Conservation (phyloP, 2,329 filamentous ascomycete species). For the Botryotinia narcissicola region DNA sequence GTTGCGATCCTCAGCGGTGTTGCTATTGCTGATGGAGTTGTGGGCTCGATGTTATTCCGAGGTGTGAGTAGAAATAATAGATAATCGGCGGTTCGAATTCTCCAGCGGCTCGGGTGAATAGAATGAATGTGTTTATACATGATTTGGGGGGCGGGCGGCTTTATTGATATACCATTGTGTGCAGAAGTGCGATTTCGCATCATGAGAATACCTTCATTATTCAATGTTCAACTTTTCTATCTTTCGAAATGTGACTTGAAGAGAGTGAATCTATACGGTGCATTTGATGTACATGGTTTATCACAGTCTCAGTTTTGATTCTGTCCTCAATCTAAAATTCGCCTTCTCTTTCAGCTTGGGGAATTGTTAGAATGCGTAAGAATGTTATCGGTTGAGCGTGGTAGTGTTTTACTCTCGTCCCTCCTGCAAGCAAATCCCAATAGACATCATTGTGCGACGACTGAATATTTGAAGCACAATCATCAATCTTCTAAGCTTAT, state of each 20-base stretch:
- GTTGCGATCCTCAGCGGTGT: constrained; percentile 93
- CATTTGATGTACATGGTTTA: neutral
- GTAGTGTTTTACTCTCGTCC: neutral
- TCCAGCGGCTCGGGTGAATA: neutral
- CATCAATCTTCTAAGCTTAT: neutral
- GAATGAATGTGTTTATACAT: constrained; percentile 4
- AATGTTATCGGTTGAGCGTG: neutral
- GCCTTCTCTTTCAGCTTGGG: neutral
- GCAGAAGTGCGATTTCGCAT: constrained; percentile 16
- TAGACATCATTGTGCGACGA: neutral
- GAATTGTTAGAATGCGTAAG: neutral
- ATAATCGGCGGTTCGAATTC: constrained; percentile 19
- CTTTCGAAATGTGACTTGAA: neutral
- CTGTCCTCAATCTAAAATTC: neutral
- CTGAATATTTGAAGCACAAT: neutral
- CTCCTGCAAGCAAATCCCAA: neutral
- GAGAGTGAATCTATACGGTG: neutral
- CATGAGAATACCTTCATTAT: neutral
- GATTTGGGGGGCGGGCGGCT: constrained; percentile 14
- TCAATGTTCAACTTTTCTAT: neutral
- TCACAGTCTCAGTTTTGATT: neutral
- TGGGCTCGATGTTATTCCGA: constrained; percentile 82
- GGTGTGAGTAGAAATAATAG: constrained; percentile 59
- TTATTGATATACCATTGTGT: constrained; percentile 33
- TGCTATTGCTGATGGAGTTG: constrained; percentile 87